A percentile compares a stretch with the other conserved stretches of the same genome.
These are phyloP conservation scores for Psilocybe sp. DNA, from an alignment of 768 basidiomycete species.

Conservation along the genomic window DNA sequence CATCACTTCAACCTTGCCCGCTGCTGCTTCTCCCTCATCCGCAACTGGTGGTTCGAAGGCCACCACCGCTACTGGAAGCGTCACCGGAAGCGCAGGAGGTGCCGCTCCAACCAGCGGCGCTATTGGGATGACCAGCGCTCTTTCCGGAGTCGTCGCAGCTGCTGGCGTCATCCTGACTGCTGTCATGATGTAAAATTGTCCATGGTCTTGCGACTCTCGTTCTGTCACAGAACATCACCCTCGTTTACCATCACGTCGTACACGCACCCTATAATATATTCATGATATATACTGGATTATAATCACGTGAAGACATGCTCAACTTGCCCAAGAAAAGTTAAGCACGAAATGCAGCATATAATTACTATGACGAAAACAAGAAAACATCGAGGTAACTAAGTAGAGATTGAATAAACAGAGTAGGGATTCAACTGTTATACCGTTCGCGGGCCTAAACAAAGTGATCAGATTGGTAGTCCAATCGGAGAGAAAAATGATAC, in stretches of 20 bases:
- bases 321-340: too few species aligned
- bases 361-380: not conserved
- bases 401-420: not conserved
- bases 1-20: conserved; percentile 52
- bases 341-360: too few species aligned
- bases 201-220: too few species aligned
- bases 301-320: too few species aligned
- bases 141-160: too few species aligned
- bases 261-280: too few species aligned
- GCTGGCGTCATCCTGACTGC: too few species aligned
- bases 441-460: conserved; percentile 37
- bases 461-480: conserved; percentile 5
- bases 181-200: too few species aligned
- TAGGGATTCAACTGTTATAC: conserved; percentile 25
- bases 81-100: not conserved
- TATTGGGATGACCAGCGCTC: too few species aligned
- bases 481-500: conserved; percentile 15
- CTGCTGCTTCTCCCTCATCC: not conserved
- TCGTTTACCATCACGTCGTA: too few species aligned
- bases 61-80: not conserved
- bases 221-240: too few species aligned
- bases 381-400: not conserved
- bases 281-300: too few species aligned
- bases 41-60: not conserved
- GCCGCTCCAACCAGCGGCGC: not conserved